Evolutionary conservation across 306 rosid genomes (phyloP), one percentile per base, ranked within the genome.

Genomic region (Quercus mongolica): DNA sequence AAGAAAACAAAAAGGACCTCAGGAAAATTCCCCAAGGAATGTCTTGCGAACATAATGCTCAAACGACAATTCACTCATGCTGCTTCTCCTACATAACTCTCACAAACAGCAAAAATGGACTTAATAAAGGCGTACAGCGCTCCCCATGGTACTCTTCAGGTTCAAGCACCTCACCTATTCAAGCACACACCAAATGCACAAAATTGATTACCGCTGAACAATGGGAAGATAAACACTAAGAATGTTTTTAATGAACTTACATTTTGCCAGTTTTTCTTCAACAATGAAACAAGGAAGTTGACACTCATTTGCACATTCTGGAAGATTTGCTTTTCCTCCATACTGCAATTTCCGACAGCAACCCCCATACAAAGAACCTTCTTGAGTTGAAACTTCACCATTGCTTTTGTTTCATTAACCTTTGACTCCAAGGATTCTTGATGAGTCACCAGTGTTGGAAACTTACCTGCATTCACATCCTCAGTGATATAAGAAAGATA

Each of bases 291-390:
- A 8, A 94, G 94, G 83, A 94, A 90, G 83, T 94, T 94, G 15
- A 94, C 94, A 19, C 94, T 87, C 78, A 94, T 44, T 82, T 94
- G 98, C 18, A 91, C 94, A 15, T 94, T 94, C 67, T 94, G 98
- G 77, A 94, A 94, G 82, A 94, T 84, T 76, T 92, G 98, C 35
- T 94, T 94, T 86, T 94, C 97, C 75, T 94, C 98, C 98, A 92
- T 94, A 20, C 91, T 83, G 19, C 88, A 82, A 77, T 94, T 94
- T 3, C 98, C 98, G 1, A 92, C 97, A 13, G 94, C 98, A 30
- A 94, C 96, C 55, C 97, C 98, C 97, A 94, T 92, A 74, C 96
- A 92, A 14, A 94, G 92, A 70, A 92, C 97, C 89, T 89, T 94
- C 85, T 94, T 94, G n/a, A 94, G 84, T 80, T 94, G 98, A 75